Evolutionary conservation across 2,329 filamentous ascomycete species (phyloP).

Genomic region (Fusarium hainanense): DNA sequence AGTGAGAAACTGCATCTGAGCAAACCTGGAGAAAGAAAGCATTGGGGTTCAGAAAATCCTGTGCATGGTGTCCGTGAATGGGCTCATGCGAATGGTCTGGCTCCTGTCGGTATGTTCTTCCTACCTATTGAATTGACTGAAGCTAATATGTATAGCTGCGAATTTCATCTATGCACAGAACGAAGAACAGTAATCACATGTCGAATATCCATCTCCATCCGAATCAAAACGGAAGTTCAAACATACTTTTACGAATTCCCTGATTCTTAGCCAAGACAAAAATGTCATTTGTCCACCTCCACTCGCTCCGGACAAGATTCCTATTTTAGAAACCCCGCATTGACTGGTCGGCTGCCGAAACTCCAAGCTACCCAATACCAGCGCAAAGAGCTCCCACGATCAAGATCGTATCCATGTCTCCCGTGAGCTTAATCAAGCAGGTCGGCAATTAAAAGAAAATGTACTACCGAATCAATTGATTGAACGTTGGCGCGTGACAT

Average conservation of each 20-base stretch:
- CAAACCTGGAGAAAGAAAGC: slow-evolving; percentile 28
- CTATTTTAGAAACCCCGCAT: slow-evolving; percentile 32
- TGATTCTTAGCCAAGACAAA: slow-evolving; percentile 1
- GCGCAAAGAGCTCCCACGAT: slow-evolving; percentile 9
- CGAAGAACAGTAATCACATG: slow-evolving; percentile 26
- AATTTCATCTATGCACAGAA: slow-evolving; percentile 43
- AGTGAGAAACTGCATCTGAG: slow-evolving; percentile 27
- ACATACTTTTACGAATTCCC: background rate
- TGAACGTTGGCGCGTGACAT: slow-evolving; percentile 20
- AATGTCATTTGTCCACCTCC: background rate
- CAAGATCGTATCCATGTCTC: slow-evolving; percentile 18
- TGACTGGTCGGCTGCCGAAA: background rate
- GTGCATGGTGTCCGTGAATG: slow-evolving; percentile 36
- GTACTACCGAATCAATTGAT: slow-evolving; percentile 19
- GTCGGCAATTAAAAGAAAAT: background rate
- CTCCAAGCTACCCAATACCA: slow-evolving; percentile 18
- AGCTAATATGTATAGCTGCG: slow-evolving; percentile 28
- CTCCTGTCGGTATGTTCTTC: slow-evolving; percentile 33
- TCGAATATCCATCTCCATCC: background rate
- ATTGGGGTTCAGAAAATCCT: slow-evolving; percentile 32
- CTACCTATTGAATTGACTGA: background rate
- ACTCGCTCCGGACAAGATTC: slow-evolving; percentile 14
- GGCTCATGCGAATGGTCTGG: slow-evolving; percentile 35
- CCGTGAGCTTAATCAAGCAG: slow-evolving; percentile 12
- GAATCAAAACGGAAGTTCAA: slow-evolving; percentile 13